Evolutionary conservation across 108 stramenopile species (phyloP).

Genomic region (Halocafeteria seosinensis): DNA sequence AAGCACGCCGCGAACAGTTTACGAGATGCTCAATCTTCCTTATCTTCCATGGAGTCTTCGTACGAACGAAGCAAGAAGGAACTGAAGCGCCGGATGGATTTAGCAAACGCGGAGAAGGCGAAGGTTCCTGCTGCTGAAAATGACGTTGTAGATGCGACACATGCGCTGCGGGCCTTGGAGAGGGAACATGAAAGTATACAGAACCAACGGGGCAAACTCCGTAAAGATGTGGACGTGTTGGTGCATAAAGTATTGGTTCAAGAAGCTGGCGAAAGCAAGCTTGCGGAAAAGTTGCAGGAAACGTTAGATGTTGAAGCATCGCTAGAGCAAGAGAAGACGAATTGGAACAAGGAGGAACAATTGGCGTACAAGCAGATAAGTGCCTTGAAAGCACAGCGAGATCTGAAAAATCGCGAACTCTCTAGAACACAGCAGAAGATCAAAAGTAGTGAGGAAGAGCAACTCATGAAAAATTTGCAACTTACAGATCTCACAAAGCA

Average conservation of each 20-base stretch:
- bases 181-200: conserved; percentile 7
- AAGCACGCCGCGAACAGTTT: conserved; percentile 12
- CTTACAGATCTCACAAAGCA: conserved; percentile 38
- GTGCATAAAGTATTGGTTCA: conserved; percentile 21
- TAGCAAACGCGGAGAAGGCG: not conserved
- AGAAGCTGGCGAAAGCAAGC: conserved; percentile 17
- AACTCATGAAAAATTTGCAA: conserved; percentile 32
- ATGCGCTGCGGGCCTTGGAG: not conserved
- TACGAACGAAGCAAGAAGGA: conserved; percentile 2
- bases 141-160: conserved; percentile 17
- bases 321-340: conserved; percentile 27
- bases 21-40: not conserved
- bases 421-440: conserved; percentile 24
- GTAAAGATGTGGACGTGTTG: conserved; percentile 29
- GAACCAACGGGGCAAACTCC: conserved; percentile 5
- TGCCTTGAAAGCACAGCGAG: conserved; percentile 24
- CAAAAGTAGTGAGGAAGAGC: conserved; percentile 29
- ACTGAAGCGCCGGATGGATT: conserved; percentile 3
- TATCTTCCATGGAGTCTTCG: not conserved
- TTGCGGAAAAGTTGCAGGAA: conserved; percentile 11
- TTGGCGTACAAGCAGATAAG: conserved; percentile 24
- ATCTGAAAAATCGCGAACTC: not conserved
- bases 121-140: conserved; percentile 16
- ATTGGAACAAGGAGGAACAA: conserved; percentile 32
- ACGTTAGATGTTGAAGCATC: conserved; percentile 26